Evolutionary conservation across 2,329 filamentous ascomycete species (phyloP).

Genomic region (Penicillium sp.): DNA sequence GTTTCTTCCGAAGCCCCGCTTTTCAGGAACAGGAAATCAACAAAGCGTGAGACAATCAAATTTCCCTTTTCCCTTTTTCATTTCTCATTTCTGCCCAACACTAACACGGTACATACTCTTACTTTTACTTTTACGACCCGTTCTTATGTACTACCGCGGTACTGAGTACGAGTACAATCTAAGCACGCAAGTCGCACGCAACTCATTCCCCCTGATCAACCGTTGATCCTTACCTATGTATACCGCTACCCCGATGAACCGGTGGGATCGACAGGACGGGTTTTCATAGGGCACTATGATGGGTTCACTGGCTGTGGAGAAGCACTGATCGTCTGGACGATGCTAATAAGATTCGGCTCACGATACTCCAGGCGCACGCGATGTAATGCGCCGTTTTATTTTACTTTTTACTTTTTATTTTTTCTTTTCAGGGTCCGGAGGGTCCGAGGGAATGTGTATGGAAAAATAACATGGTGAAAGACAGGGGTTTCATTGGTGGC

Average conservation of each 20-base stretch:
- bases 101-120: not conserved
- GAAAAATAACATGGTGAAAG: not conserved
- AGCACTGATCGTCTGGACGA: constrained; percentile 1
- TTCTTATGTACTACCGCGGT: not conserved
- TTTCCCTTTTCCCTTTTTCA: constrained; percentile 10
- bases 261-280: constrained; percentile 14
- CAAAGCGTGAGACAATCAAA: constrained; percentile 11
- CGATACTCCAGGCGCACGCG: not conserved
- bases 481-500: not conserved
- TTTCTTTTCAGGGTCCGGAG: not conserved
- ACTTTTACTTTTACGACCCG: not conserved
- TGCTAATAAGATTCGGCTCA: not conserved
- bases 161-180: not conserved
- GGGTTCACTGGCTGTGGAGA: constrained; percentile 8
- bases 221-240: constrained; percentile 11
- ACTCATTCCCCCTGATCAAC: constrained; percentile 17
- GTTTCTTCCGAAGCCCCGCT: not conserved
- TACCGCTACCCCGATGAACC: constrained; percentile 11
- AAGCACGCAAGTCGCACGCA: constrained; percentile 2
- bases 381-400: not conserved
- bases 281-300: constrained; percentile 9
- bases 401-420: not conserved
- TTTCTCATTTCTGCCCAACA: not conserved
- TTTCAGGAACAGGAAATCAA: constrained; percentile 8
- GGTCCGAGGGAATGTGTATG: not conserved